Base-by-base conservation (phyloP, 306 rosid species). In the Abrus precatorius region DNA sequence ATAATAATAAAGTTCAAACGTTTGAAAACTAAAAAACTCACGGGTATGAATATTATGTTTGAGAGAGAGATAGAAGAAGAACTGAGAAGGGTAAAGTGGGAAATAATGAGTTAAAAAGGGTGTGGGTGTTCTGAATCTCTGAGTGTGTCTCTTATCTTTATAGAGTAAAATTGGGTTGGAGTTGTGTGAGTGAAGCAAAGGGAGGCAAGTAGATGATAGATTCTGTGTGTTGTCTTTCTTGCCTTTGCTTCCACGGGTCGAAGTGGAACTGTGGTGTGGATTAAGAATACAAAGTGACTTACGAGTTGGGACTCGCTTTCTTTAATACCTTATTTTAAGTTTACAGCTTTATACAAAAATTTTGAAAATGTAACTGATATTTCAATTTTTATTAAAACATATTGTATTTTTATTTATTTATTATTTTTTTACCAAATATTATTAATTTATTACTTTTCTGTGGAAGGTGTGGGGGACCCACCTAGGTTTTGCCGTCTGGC, bases 171-270 rank as follows among this genome's bases (percentile, higher is more conserved):
- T 50, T 69, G 13, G 32, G 43, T 11, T 65, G 59, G 20, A 50
- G 5, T 5, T 9, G 52, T 55, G 7, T 13, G 45, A 40, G 61
- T 47, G 80, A 76, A 76, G 80, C 7, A 27, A 77, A 38, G 12
- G 65, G 33, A 5, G 2, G 40, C 40, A 36, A 36, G 27, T 47
- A 47, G 52, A 47, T 36, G 3, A 53, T 7, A n/a, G 8, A 52
- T 50, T 28, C 28, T n/a, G 0, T 32, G 29, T 28, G 48, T 55
- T 6, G 67, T 47, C 3, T 7, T 41, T 8, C 6, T 9, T 27
- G 69, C 5, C 70, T 54, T 81, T 45, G 76, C 85, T 74, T 81
- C 80, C 70, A 81, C 85, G 85, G 38, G 53, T 65, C 9, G 61
- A 60, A 64, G 20, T 14, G 44, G 11, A 48, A 63, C 29, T 1